These are phyloP conservation scores for Talaromyces sp. DNA, from an alignment of 2,329 filamentous ascomycete genomes.

Conservation along the genomic window DNA sequence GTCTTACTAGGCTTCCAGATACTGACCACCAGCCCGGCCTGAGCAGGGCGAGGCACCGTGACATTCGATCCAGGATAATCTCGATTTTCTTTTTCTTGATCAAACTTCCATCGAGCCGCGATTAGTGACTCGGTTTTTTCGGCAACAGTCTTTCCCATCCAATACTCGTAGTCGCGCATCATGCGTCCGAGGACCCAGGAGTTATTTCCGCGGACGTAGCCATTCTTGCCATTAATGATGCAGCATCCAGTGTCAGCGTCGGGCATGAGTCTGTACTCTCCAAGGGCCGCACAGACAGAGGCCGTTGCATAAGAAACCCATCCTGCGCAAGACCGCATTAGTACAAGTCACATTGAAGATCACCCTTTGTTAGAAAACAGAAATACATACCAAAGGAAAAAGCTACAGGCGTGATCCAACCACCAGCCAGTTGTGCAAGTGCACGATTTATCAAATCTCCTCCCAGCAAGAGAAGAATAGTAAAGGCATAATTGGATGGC, in stretches of 20 bases:
- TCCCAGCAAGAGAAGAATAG: constrained; percentile 37
- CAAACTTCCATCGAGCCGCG: constrained; percentile 18
- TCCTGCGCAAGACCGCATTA: constrained; percentile 3
- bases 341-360: background rate
- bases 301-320: constrained; percentile 40
- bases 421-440: constrained; percentile 33
- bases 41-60: constrained; percentile 19
- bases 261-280: constrained; percentile 37
- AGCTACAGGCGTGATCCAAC: constrained; percentile 29
- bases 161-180: constrained; percentile 41
- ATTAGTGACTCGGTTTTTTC: constrained; percentile 19
- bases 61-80: constrained; percentile 2
- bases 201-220: constrained; percentile 39
- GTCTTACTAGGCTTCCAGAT: constrained; percentile 24
- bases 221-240: constrained; percentile 38
- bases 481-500: constrained; percentile 26
- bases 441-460: constrained; percentile 36
- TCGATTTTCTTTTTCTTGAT: constrained; percentile 16
- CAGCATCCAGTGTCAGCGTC: constrained; percentile 28
- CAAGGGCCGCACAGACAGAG: constrained; percentile 29
- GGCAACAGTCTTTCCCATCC: constrained; percentile 22
- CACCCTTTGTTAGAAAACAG: background rate
- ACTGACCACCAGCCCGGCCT: constrained; percentile 28
- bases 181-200: constrained; percentile 46
- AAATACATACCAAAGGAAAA: constrained; percentile 38